Evolutionary conservation across 1,284 basidiomycete genomes (phyloP), one percentile per base, ranked within the genome.

Genomic region (Pterulicium gracile): DNA sequence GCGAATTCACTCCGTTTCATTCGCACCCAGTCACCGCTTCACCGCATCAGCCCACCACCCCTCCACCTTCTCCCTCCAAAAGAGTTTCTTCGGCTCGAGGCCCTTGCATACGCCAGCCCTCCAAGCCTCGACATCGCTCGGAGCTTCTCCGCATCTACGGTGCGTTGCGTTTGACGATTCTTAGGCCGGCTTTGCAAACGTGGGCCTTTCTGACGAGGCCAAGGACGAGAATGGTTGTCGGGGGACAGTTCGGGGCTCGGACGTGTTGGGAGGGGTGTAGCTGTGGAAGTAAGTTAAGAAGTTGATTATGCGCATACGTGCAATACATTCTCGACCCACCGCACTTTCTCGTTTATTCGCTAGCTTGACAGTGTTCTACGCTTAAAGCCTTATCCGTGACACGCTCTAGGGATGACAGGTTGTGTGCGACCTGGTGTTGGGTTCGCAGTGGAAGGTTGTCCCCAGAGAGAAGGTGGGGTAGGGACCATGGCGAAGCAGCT

Each of bases 311-410:
- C 40, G 19, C 46, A 21, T 18, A 55, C 64, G 45, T 56, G 76
- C 76, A 67, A 74, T 71, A 66, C 84, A 88, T 65, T 88, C 87
- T 61, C 88, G 70, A 46, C 75, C 73, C 49, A 87, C 73, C 2
- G 77, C 75, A 51, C 81, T 80, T 62, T 89, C 86, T 50, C 69
- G 74, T 2, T 88, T 82, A 47, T 81, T 69, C 14, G 82, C 68
- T 2, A 81, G 77, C 55, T 75, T 75, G 45, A 88, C 73, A 34
- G 66, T 57, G 24, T 56, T 61, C 71, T 73, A 47, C 20, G 49
- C 32, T n/a, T 40, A 45, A 27, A 18, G 40, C 42, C 23, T 46
- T 15, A 21, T 19, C 24, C 24, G n/a, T 13, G 19, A 14, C 13
- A 15, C 47, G 22, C 23, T 22, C 46, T 2, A 17, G 18, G 27